Conservation (phyloP, 208 protist genomes). For the Zelonia costaricensis region DNA sequence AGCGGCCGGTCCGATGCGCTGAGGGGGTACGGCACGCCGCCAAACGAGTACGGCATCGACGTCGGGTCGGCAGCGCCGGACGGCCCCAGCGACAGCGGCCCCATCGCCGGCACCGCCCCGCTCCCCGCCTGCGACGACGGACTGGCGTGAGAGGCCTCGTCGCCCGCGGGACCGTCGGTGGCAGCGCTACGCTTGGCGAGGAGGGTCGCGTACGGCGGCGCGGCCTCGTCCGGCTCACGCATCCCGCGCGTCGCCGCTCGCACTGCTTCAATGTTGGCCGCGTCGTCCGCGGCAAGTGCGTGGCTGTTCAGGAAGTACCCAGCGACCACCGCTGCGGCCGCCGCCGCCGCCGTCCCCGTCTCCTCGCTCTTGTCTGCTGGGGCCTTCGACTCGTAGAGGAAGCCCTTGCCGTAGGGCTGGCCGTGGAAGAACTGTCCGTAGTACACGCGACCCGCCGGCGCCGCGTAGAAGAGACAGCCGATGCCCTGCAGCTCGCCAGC, state of each 20-base stretch:
- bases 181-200: background rate
- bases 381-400: constrained; percentile 21
- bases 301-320: constrained; percentile 41
- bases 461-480: constrained; percentile 40
- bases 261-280: constrained; percentile 18
- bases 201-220: constrained; percentile 1
- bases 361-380: constrained; percentile 2
- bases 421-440: constrained; percentile 59
- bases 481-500: constrained; percentile 51
- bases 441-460: constrained; percentile 41
- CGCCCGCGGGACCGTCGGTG: too few relatives aligned
- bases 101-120: too few relatives aligned
- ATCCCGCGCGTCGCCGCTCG: constrained; percentile 13
- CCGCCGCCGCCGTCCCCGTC: too few relatives aligned
- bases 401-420: constrained; percentile 57
- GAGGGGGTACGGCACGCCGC: too few relatives aligned
- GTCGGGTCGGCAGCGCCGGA: too few relatives aligned
- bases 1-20: too few relatives aligned
- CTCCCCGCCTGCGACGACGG: too few relatives aligned
- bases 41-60: too few relatives aligned
- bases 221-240: background rate
- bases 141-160: too few relatives aligned
- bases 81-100: too few relatives aligned
- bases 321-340: constrained; percentile 16
- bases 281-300: constrained; percentile 27